A percentile compares a stretch with the other conserved stretches of the same genome.
phyloP scores from a whole-genome alignment of 2,329 filamentous ascomycete species.

The Aschersonia sp. region DNA sequence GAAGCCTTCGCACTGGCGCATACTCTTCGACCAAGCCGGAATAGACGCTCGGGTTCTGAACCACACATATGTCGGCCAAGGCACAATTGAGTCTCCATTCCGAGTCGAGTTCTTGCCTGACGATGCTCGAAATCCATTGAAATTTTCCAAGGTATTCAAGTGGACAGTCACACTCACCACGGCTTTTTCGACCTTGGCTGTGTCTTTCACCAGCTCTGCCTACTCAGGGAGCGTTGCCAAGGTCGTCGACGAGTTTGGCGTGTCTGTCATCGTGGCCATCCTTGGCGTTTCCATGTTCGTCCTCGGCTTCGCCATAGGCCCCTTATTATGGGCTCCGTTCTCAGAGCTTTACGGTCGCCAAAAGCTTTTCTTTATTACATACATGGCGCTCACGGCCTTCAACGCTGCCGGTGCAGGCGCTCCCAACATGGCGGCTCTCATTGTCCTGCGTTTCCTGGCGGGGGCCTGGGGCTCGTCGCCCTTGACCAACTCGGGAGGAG shows the following conservation, averaged over 20 bases:
- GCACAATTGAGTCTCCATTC: constrained; percentile 53
- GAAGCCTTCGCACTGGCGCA: constrained; percentile 30
- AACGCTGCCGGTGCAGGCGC: constrained; percentile 44
- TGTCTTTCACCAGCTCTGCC: constrained; percentile 56
- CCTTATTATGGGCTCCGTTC: constrained; percentile 51
- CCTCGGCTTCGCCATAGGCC: constrained; percentile 45
- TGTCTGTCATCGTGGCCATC: constrained; percentile 36
- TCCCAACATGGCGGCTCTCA: constrained; percentile 41
- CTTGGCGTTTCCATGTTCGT: constrained; percentile 52
- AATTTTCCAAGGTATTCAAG: constrained; percentile 40
- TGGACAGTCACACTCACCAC: constrained; percentile 51
- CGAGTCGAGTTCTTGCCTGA: constrained; percentile 52
- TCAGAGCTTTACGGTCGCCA: constrained; percentile 50
- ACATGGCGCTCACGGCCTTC: constrained; percentile 43
- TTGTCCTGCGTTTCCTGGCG: constrained; percentile 57
- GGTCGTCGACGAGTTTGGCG: constrained; percentile 39
- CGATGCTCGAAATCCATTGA: constrained; percentile 54
- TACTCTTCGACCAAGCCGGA: constrained; percentile 42
- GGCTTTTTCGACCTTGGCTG: constrained; percentile 51
- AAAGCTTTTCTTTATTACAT: constrained; percentile 43
- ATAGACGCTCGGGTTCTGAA: constrained; percentile 42
- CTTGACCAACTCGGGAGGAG: constrained; percentile 46
- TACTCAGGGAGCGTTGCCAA: constrained; percentile 43
- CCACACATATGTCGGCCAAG: constrained; percentile 41
- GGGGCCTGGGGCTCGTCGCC: constrained; percentile 48